Conservation (phyloP, 768 basidiomycete genomes). For the Calocybe indica region DNA sequence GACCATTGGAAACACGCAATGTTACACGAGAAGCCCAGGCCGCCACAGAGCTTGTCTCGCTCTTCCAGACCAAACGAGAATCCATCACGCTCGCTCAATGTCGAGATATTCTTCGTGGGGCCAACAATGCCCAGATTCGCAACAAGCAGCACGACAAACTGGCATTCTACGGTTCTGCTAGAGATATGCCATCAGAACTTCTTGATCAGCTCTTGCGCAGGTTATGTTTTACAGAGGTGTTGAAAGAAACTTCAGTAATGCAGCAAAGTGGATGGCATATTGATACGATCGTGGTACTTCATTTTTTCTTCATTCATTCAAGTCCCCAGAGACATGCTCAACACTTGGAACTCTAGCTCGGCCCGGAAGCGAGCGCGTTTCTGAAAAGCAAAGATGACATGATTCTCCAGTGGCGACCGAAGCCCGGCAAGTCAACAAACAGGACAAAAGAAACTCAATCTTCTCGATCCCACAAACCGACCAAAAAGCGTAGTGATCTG, state of each 20-base stretch:
- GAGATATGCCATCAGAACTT: constrained; percentile 42
- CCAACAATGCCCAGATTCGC: constrained; percentile 38
- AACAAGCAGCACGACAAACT: constrained; percentile 43
- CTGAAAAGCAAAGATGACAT: constrained; percentile 16
- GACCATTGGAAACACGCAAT: constrained; percentile 43
- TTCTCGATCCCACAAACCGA: constrained; percentile 9
- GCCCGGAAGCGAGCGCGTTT: constrained; percentile 22
- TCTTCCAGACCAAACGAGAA: constrained; percentile 35
- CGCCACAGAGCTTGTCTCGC: constrained; percentile 53
- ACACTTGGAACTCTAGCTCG: constrained; percentile 20
- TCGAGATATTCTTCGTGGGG: constrained; percentile 61
- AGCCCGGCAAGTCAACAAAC: constrained; percentile 15
- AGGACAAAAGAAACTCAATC: too few species aligned
- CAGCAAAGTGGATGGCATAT: constrained; percentile 41
- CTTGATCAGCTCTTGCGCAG: constrained; percentile 62
- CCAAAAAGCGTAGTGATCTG: constrained; percentile 9
- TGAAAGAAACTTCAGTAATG: constrained; percentile 40
- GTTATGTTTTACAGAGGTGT: constrained; percentile 42
- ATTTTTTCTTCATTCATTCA: neutral
- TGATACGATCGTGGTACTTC: constrained; percentile 46
- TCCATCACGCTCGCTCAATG: constrained; percentile 57
- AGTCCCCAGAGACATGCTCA: neutral
- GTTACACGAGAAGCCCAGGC: constrained; percentile 52
- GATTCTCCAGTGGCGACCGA: constrained; percentile 26
- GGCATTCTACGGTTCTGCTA: constrained; percentile 48